These are phyloP conservation scores for Ocimum tenuiflorum DNA, from an alignment of 257 asterid species.

Conservation along the genomic window DNA sequence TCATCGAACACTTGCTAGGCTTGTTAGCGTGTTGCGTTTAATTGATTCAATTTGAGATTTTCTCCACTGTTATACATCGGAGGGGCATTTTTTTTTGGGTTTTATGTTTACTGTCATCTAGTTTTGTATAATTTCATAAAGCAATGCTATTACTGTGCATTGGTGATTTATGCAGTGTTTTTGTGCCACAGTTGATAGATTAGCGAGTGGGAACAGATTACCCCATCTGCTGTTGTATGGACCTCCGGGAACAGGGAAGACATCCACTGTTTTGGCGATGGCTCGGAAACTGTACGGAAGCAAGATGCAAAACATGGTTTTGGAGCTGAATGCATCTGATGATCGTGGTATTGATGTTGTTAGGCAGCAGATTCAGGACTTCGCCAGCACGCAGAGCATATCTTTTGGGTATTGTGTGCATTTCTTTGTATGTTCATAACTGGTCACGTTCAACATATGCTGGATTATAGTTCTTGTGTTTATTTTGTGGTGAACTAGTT, in stretches of 20 bases:
- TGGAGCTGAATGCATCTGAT: constrained; percentile 96
- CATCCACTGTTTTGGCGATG: constrained; percentile 84
- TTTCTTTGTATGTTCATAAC: neutral
- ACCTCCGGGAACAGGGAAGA: constrained; percentile 99
- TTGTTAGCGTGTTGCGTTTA: neutral
- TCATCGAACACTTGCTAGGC: constrained; percentile 27
- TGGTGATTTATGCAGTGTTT: constrained; percentile 6
- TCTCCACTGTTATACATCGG: no score
- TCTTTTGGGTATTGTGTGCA: constrained; percentile 56
- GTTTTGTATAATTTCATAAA: neutral
- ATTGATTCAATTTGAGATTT: no score
- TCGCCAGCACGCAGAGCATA: constrained; percentile 96
- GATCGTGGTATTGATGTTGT: constrained; percentile 96
- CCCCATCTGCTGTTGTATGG: constrained; percentile 96
- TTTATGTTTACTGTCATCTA: neutral
- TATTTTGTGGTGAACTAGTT: neutral
- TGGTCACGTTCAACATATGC: no score
- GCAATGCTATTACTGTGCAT: neutral
- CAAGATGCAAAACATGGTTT: constrained; percentile 80
- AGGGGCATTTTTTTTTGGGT: neutral
- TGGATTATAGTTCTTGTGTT: no score
- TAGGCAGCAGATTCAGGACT: constrained; percentile 97
- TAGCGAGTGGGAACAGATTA: constrained; percentile 76
- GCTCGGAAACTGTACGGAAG: constrained; percentile 82
- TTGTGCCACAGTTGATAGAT: constrained; percentile 64